Conservation (phyloP, 2,329 filamentous ascomycete genomes). For the Torrubiellomyces zombiae region DNA sequence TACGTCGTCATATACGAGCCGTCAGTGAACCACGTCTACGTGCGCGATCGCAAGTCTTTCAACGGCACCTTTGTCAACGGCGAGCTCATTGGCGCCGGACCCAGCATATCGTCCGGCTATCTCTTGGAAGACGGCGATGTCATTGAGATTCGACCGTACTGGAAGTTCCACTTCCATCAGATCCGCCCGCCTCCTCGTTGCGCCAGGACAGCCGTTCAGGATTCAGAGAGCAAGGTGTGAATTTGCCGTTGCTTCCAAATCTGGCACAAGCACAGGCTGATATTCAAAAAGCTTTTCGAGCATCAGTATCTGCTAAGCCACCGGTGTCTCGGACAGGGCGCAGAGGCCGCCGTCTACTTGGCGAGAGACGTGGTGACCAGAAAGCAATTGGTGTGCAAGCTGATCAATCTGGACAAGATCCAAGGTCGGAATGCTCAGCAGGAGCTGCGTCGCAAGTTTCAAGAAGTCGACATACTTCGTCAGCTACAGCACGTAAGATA, state of each 20-base stretch:
- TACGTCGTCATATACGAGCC: conserved; percentile 36
- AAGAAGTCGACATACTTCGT: conserved; percentile 35
- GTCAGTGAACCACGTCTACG: conserved; percentile 28
- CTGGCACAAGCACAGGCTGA: too few species aligned
- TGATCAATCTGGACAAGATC: conserved; percentile 32
- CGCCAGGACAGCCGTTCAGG: conserved; percentile 14
- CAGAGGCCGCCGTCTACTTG: conserved; percentile 20
- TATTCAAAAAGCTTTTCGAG: conserved; percentile 17
- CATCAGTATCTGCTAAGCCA: conserved; percentile 17
- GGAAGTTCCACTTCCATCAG: conserved; percentile 19
- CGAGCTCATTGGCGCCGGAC: conserved; percentile 22
- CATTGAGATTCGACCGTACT: conserved; percentile 23
- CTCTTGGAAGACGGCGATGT: conserved; percentile 34
- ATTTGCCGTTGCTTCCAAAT: conserved; percentile 1
- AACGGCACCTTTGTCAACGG: conserved; percentile 38
- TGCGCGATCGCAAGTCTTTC: conserved; percentile 36
- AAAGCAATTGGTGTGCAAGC: conserved; percentile 52
- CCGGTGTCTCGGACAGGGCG: conserved; percentile 20
- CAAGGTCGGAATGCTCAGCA: conserved; percentile 10
- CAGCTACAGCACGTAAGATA: conserved; percentile 34
- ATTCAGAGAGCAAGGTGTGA: conserved; percentile 16
- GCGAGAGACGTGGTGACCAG: conserved; percentile 29
- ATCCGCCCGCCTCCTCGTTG: conserved; percentile 8
- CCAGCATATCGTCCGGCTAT: conserved; percentile 22
- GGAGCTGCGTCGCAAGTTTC: conserved; percentile 20